phyloP scores from a whole-genome alignment of 306 rosid genomes.

The Ammopiptanthus mongolicus region DNA sequence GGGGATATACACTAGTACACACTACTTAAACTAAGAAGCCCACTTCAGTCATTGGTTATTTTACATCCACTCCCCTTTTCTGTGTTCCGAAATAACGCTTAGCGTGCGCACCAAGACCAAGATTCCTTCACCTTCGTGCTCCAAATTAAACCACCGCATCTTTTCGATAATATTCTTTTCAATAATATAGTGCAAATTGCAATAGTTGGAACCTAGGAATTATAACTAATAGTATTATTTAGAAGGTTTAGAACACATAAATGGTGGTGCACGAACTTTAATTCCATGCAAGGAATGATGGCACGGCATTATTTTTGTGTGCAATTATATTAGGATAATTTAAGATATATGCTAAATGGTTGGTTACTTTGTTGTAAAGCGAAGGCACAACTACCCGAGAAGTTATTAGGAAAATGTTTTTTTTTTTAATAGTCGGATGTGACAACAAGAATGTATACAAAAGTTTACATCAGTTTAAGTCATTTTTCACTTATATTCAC shows the following conservation, averaged over 20 bases:
- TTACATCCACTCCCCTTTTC: conserved; percentile 13
- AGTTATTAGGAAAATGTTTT: too few species aligned
- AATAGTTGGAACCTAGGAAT: not conserved
- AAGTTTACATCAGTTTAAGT: too few species aligned
- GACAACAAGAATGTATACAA: too few species aligned
- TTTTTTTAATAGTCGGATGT: too few species aligned
- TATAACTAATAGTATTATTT: not conserved
- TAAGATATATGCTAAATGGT: not conserved
- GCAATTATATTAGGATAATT: too few species aligned
- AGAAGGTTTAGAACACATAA: not conserved
- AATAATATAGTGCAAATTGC: not conserved
- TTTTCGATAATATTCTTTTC: conserved; percentile 12
- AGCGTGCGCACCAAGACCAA: not conserved
- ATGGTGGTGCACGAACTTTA: conserved; percentile 9
- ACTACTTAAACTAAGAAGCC: not conserved
- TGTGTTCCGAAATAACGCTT: not conserved
- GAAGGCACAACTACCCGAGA: not conserved
- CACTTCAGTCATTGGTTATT: conserved; percentile 3
- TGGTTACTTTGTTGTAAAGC: conserved; percentile 2
- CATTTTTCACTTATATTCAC: too few species aligned
- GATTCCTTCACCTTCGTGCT: not conserved
- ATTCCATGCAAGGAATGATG: not conserved
- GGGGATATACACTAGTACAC: too few species aligned
- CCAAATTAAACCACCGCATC: not conserved
- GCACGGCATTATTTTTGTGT: not conserved